Percentiles rank a stretch among this genome's conserved stretches.
phyloP scores from a whole-genome alignment of 2,329 filamentous ascomycete species.

The Penicillium sp. region DNA sequence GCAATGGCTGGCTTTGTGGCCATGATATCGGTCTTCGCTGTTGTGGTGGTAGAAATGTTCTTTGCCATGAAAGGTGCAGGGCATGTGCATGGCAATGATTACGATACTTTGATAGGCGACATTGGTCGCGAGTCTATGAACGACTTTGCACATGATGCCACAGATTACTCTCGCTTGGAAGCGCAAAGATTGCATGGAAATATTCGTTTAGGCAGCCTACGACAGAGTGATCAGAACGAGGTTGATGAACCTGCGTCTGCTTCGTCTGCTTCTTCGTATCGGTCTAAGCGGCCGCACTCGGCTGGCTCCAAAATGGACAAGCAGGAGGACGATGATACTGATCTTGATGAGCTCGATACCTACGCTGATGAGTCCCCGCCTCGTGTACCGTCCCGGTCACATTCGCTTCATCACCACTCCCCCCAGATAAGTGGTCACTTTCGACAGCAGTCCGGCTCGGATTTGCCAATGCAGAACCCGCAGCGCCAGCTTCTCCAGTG shows the following conservation, averaged over 20 bases:
- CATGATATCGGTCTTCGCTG: conserved; percentile 77
- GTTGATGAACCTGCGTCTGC: conserved; percentile 8
- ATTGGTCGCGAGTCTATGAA: conserved; percentile 21
- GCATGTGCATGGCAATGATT: conserved; percentile 57
- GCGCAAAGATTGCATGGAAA: conserved; percentile 18
- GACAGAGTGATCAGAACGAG: conserved; percentile 6
- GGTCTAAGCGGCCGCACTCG: conserved; percentile 14
- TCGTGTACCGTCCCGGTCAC: conserved; percentile 13
- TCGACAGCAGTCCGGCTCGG: conserved; percentile 28
- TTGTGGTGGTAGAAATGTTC: conserved; percentile 85
- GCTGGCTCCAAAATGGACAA: conserved; percentile 41
- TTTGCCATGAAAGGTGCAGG: conserved; percentile 69
- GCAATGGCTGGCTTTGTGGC: conserved; percentile 79
- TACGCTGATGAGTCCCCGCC: conserved; percentile 27
- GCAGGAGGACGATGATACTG: conserved; percentile 53
- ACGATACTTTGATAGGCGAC: conserved; percentile 45
- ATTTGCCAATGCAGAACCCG: conserved; percentile 52
- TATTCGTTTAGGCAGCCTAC: conserved; percentile 23
- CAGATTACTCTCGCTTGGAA: conserved; percentile 25
- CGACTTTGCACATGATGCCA: conserved; percentile 16
- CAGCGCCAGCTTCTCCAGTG: conserved; percentile 73
- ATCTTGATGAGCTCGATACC: conserved; percentile 55
- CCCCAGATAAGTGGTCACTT: conserved; percentile 13
- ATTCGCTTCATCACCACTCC: conserved; percentile 13
- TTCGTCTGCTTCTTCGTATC: conserved; percentile 20